phyloP scores from a whole-genome alignment of 2,329 filamentous ascomycete genomes.

The Curvularia lunata region DNA sequence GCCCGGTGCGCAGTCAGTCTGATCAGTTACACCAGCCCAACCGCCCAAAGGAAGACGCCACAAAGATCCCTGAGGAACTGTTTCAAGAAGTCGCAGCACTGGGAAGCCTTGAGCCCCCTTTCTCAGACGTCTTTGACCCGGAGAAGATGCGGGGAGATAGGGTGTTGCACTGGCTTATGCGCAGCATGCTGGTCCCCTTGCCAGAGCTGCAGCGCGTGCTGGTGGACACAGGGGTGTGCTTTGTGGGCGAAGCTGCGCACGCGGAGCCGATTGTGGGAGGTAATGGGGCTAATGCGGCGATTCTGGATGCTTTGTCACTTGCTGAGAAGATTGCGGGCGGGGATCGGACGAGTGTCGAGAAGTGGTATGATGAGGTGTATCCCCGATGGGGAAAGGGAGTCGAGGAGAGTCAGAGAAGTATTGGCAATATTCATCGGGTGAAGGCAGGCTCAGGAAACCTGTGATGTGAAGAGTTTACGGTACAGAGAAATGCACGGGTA shows the following conservation, averaged over 20 bases:
- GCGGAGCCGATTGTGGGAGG: constrained; percentile 52
- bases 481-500: neutral
- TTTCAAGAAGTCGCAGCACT: constrained; percentile 43
- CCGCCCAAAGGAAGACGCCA: constrained; percentile 39
- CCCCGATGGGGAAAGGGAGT: neutral
- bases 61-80: constrained; percentile 45
- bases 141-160: constrained; percentile 43
- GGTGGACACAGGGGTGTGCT: constrained; percentile 2
- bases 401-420: neutral
- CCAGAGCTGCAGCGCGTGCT: constrained; percentile 29
- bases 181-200: constrained; percentile 31
- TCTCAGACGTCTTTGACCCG: constrained; percentile 42
- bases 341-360: neutral
- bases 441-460: neutral
- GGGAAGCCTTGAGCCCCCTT: constrained; percentile 36
- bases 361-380: constrained; percentile 3
- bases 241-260: constrained; percentile 51
- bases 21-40: constrained; percentile 48
- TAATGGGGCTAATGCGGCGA: constrained; percentile 50
- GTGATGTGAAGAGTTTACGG: neutral
- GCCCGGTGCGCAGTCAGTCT: constrained; percentile 30
- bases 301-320: constrained; percentile 48
- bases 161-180: constrained; percentile 53
- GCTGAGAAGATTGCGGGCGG: constrained; percentile 8
- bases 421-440: neutral